phyloP scores from a whole-genome alignment of 73 alveolate species.

The Effrenium voratum region DNA sequence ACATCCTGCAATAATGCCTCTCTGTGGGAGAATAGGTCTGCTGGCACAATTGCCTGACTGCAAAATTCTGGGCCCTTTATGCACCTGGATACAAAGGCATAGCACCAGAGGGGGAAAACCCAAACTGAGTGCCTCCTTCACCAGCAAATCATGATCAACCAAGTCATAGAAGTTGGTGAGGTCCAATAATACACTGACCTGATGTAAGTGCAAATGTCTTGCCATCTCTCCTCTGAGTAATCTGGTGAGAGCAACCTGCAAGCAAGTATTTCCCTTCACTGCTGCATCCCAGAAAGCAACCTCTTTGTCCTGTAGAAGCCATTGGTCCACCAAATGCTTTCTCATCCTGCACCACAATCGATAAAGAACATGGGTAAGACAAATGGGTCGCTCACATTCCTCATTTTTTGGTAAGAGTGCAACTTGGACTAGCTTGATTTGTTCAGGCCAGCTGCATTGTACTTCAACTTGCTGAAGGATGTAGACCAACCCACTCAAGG shows the following conservation, averaged over 20 bases:
- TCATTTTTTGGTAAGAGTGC: not conserved
- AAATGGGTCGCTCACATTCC: not conserved
- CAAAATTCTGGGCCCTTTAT: no score
- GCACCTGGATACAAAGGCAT: not conserved
- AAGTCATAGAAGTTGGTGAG: not conserved
- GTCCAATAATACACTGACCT: not conserved
- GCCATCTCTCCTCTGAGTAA: not conserved
- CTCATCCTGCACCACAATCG: conserved; percentile 1
- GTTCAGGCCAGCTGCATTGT: not conserved
- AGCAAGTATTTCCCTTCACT: not conserved
- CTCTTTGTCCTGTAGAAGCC: not conserved
- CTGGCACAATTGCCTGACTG: no score
- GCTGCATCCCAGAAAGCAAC: conserved; percentile 1
- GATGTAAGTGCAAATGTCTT: not conserved
- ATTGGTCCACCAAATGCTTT: conserved; percentile 10
- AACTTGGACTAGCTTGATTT: not conserved
- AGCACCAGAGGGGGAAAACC: conserved; percentile 10
- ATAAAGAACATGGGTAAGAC: not conserved
- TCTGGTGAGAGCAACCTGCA: not conserved
- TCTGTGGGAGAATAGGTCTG: no score
- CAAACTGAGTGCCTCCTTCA: not conserved
- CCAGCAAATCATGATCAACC: conserved; percentile 15
- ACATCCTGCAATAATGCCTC: no score
- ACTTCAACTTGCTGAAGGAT: not conserved
- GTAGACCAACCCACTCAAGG: not conserved